Conservation (phyloP, 23 red algal species). For the Cyanidiococcus yangmingshanensis region DNA sequence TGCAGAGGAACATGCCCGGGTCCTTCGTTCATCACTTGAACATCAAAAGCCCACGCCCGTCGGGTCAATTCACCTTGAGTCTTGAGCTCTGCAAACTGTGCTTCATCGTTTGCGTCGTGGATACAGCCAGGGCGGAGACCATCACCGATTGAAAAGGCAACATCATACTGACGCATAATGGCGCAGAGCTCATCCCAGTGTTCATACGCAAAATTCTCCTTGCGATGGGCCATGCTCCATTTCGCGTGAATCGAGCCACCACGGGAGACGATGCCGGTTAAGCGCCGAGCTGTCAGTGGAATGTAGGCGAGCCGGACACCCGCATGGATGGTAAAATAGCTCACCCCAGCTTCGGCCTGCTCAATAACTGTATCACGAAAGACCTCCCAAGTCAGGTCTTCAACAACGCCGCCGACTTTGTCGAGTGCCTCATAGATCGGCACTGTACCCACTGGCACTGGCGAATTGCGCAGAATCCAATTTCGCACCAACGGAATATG, state of each 20-base stretch:
- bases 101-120: slow-evolving; percentile 94
- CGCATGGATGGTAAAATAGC: slow-evolving; percentile 98
- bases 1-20: slow-evolving; percentile 94
- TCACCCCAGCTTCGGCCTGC: slow-evolving; percentile 94
- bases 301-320: slow-evolving; percentile 88
- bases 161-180: slow-evolving; percentile 92
- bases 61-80: slow-evolving; percentile 96
- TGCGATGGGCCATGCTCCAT: slow-evolving; percentile 75
- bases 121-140: slow-evolving; percentile 92
- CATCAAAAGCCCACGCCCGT: slow-evolving; percentile 84
- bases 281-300: slow-evolving; percentile 72
- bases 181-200: slow-evolving; percentile 99
- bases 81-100: slow-evolving; percentile 92
- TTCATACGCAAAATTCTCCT: slow-evolving; percentile 99
- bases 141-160: slow-evolving; percentile 95
- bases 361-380: slow-evolving; percentile 92
- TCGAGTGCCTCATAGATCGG: slow-evolving; percentile 98
- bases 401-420: slow-evolving; percentile 83
- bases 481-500: slow-evolving; percentile 91
- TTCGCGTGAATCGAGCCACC: slow-evolving; percentile 98
- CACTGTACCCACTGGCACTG: slow-evolving; percentile 90
- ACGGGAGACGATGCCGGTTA: slow-evolving; percentile 95
- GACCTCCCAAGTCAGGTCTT: slow-evolving; percentile 93
- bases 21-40: slow-evolving; percentile 99
- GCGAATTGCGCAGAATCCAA: slow-evolving; percentile 91